Evolutionary conservation across 192 early-diverging fungal species (phyloP).

Genomic region (Coemansia umbellata): DNA sequence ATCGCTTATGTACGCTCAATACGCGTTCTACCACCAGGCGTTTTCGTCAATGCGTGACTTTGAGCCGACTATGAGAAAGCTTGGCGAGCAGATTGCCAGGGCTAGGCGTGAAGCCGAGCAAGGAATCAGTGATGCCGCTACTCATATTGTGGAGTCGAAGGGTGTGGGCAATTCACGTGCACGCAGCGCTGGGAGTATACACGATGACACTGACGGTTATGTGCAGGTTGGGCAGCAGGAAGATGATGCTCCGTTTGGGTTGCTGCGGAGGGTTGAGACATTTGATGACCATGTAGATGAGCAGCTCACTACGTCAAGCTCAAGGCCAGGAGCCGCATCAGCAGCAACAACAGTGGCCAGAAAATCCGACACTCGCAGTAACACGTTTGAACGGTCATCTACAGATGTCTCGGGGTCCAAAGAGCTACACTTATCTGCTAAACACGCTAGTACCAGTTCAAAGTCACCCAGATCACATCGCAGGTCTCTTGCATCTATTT

Average conservation of each 20-base stretch:
- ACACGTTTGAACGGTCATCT: too few species aligned
- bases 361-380: too few species aligned
- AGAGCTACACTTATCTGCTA: background rate
- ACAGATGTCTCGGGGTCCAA: background rate
- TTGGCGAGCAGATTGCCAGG: slow-evolving; percentile 43
- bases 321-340: background rate
- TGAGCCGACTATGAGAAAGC: slow-evolving; percentile 75
- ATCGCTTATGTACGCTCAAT: slow-evolving; percentile 78
- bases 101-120: slow-evolving; percentile 10
- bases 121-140: slow-evolving; percentile 10
- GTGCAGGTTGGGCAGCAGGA: slow-evolving; percentile 44
- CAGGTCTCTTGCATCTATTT: slow-evolving; percentile 39
- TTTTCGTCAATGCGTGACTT: slow-evolving; percentile 74
- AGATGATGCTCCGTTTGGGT: slow-evolving; percentile 15
- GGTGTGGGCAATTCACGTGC: background rate
- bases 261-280: slow-evolving; percentile 9
- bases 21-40: slow-evolving; percentile 77
- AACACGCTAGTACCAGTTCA: background rate
- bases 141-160: slow-evolving; percentile 15
- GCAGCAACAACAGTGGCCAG: too few species aligned
- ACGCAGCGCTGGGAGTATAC: background rate
- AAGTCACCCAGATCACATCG: slow-evolving; percentile 11
- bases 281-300: slow-evolving; percentile 14
- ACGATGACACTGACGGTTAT: slow-evolving; percentile 19
- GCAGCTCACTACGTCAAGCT: background rate